Evolutionary conservation across 83 land plant species (phyloP).

Genomic region (Diphasiastrum complanatum): DNA sequence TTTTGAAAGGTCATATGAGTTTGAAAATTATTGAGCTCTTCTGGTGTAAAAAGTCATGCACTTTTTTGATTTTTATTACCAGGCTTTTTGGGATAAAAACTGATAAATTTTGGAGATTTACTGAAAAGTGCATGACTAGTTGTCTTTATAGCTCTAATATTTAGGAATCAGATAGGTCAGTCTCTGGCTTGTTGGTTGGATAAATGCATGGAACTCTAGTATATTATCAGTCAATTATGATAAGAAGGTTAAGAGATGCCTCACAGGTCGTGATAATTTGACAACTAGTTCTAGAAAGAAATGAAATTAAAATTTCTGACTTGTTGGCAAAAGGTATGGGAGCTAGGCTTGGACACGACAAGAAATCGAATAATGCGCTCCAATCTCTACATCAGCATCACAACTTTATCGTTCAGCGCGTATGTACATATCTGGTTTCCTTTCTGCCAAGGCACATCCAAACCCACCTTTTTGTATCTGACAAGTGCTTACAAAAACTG

Average conservation of each 20-base stretch:
- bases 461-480: no score
- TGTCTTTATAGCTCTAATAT: neutral
- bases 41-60: no score
- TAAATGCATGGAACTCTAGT: no score
- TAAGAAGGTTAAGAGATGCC: neutral
- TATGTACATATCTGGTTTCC: neutral
- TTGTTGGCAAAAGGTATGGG: slow-evolving; percentile 31
- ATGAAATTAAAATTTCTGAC: neutral
- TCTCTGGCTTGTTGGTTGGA: no score
- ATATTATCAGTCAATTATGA: no score
- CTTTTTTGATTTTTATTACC: no score
- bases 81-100: no score
- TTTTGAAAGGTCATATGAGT: neutral
- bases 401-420: slow-evolving; percentile 32
- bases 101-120: no score
- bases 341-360: slow-evolving; percentile 37
- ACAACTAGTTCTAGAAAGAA: neutral
- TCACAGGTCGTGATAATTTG: neutral
- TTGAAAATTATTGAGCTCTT: neutral
- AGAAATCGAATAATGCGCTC: slow-evolving; percentile 35
- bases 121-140: neutral
- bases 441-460: no score
- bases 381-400: slow-evolving; percentile 32
- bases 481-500: no score
- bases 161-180: neutral